A percentile compares a stretch with the other conserved stretches of the same genome.
Evolutionary conservation across 805 yeast species (phyloP).

Genomic region (Candida succiphila): DNA sequence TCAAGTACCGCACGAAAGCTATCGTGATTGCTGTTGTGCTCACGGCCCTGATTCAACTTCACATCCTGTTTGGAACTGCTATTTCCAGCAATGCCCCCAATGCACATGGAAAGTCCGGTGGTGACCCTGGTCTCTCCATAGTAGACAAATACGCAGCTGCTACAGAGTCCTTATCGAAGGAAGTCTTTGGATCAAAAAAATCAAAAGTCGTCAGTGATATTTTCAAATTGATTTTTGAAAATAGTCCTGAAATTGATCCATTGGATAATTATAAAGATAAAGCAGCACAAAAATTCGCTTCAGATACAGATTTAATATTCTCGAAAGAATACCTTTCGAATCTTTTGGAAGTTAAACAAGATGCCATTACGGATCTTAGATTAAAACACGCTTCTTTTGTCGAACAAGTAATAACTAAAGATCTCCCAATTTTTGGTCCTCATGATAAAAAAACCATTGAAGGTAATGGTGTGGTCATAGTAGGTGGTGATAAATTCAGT

Average conservation of each 20-base stretch:
- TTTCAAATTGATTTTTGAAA: conserved; percentile 15
- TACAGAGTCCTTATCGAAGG: too few relatives aligned
- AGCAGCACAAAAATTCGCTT: conserved; percentile 34
- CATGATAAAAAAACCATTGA: conserved; percentile 9
- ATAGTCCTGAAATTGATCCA: conserved; percentile 28
- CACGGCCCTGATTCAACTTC: too few relatives aligned
- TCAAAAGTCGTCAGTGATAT: conserved; percentile 5
- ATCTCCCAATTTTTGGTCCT: conserved; percentile 23
- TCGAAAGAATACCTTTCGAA: conserved; percentile 34
- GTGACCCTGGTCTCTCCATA: too few relatives aligned
- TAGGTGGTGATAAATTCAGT: conserved; percentile 42
- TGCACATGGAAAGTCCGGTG: too few relatives aligned
- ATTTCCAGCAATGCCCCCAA: too few relatives aligned
- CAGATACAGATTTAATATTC: conserved; percentile 31
- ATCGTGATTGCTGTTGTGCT: too few relatives aligned
- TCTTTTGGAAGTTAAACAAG: conserved; percentile 30
- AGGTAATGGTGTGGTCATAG: conserved; percentile 34
- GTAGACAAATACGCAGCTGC: too few relatives aligned
- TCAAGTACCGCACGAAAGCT: too few relatives aligned
- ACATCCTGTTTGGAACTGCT: too few relatives aligned
- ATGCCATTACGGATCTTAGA: conserved; percentile 24
- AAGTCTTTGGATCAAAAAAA: too few relatives aligned
- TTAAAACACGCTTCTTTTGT: conserved; percentile 25
- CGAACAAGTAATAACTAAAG: conserved; percentile 20
- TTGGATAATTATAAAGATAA: conserved; percentile 31